These are phyloP conservation scores for Hemileccinum rubropunctum DNA, from an alignment of 768 basidiomycete species.

Conservation along the genomic window DNA sequence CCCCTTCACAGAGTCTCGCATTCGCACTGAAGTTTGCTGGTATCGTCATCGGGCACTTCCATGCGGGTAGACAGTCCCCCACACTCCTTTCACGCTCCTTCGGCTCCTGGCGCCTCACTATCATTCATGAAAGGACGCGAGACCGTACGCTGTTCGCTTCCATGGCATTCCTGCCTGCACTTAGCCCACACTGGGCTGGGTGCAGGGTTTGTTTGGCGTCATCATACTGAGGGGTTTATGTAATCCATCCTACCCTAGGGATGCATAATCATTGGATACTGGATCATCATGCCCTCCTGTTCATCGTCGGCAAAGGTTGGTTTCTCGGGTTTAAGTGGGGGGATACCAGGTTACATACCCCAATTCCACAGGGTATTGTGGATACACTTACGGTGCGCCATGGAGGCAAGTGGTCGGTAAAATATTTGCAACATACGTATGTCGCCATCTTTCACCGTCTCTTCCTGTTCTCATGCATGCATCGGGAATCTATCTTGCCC, in stretches of 20 bases:
- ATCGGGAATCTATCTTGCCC: conserved; percentile 80
- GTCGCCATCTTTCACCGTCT: conserved; percentile 23
- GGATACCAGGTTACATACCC: background rate
- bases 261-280: conserved; percentile 87
- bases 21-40: conserved; percentile 70
- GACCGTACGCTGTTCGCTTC: conserved; percentile 65
- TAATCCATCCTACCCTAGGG: conserved; percentile 55
- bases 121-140: conserved; percentile 73
- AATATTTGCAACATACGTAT: conserved; percentile 94
- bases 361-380: conserved; percentile 41
- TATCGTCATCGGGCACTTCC: conserved; percentile 82
- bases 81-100: conserved; percentile 70
- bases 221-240: conserved; percentile 77
- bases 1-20: conserved; percentile 53
- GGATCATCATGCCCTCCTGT: conserved; percentile 72
- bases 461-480: conserved; percentile 37
- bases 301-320: conserved; percentile 72
- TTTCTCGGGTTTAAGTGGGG: background rate
- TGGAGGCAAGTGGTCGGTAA: conserved; percentile 76
- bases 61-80: conserved; percentile 75
- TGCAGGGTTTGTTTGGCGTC: conserved; percentile 85
- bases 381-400: conserved; percentile 94
- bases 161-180: conserved; percentile 82
- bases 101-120: conserved; percentile 50
- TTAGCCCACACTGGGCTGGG: conserved; percentile 87